These are phyloP conservation scores for Alopecurus myosuroides DNA, from an alignment of 176 grass and related monocot species.

Conservation along the genomic window DNA sequence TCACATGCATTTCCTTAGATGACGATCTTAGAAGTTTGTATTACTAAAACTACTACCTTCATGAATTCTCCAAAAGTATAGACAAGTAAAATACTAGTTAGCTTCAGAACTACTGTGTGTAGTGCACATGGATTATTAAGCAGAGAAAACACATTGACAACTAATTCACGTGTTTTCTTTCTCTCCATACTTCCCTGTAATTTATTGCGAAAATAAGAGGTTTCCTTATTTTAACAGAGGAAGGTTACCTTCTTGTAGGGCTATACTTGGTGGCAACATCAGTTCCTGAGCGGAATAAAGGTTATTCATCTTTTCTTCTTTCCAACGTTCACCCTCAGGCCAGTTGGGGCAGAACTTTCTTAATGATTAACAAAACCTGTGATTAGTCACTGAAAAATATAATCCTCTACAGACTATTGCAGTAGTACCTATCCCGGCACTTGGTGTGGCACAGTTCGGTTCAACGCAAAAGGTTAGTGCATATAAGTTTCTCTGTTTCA, in stretches of 20 bases:
- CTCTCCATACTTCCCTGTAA: background rate
- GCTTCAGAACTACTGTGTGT: background rate
- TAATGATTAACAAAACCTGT: constrained; percentile 17
- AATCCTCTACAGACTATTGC: constrained; percentile 68
- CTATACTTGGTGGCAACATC: constrained; percentile 85
- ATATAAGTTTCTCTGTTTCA: constrained; percentile 7
- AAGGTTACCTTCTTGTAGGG: constrained; percentile 56
- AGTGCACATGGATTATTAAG: background rate
- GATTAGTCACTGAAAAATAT: constrained; percentile 12
- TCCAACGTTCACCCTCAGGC: background rate
- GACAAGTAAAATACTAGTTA: background rate
- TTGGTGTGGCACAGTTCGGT: constrained; percentile 83
- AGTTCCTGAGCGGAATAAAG: constrained; percentile 85
- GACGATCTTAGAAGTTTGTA: background rate
- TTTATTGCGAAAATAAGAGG: constrained; percentile 38
- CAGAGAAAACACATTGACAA: background rate
- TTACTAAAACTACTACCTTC: background rate
- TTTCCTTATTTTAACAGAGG: constrained; percentile 51
- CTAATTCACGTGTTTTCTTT: background rate
- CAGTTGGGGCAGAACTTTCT: constrained; percentile 4
- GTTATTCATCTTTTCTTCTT: constrained; percentile 35
- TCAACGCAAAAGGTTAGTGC: constrained; percentile 69
- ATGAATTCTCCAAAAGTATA: background rate
- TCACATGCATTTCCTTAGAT: background rate
- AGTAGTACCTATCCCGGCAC: constrained; percentile 51